These are phyloP conservation scores for Mycosphaerelloides madeirae DNA, from an alignment of 2,329 filamentous ascomycete genomes.

Conservation along the genomic window DNA sequence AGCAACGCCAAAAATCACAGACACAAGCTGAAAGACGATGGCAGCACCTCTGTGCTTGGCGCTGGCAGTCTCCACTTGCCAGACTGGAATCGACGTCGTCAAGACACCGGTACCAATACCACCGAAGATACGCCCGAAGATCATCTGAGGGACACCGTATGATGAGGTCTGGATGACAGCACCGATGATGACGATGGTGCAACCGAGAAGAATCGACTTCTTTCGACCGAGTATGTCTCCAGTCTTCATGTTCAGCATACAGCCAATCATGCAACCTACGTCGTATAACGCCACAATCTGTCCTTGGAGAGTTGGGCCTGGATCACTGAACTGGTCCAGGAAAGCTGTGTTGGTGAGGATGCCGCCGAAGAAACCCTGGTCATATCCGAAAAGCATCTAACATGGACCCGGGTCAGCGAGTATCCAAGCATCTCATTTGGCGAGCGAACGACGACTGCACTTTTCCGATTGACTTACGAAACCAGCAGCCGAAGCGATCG, in stretches of 20 bases:
- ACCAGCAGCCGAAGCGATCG: neutral
- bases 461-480: neutral
- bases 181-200: conserved; percentile 46
- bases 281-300: conserved; percentile 55
- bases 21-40: conserved; percentile 10
- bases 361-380: conserved; percentile 20
- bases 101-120: conserved; percentile 43
- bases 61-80: conserved; percentile 45
- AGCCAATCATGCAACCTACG: conserved; percentile 57
- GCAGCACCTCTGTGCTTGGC: conserved; percentile 15
- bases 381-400: conserved; percentile 13
- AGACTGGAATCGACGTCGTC: conserved; percentile 34
- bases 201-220: conserved; percentile 42
- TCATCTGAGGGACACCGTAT: conserved; percentile 39
- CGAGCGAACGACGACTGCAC: too few relatives aligned
- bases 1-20: conserved; percentile 16
- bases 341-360: conserved; percentile 14
- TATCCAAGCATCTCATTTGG: neutral
- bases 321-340: conserved; percentile 13
- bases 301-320: conserved; percentile 17
- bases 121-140: conserved; percentile 45
- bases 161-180: conserved; percentile 34
- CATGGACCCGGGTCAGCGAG: too few relatives aligned
- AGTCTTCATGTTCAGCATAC: conserved; percentile 42
- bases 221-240: conserved; percentile 47